Evolutionary conservation across 2,329 filamentous ascomycete genomes (phyloP).

Genomic region (Calonectria fujianensis): DNA sequence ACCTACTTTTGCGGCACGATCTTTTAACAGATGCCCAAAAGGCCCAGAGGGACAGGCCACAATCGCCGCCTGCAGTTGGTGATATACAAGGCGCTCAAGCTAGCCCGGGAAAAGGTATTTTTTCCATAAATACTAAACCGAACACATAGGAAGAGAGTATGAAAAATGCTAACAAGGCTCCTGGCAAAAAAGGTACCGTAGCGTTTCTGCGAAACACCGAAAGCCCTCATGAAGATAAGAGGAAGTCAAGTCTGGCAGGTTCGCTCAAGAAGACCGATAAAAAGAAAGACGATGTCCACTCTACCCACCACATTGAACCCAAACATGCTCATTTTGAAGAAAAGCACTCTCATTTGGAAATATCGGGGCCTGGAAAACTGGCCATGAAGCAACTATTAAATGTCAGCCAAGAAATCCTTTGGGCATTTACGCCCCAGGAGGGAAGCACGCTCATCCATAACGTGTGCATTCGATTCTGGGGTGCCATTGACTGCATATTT

Average conservation of each 20-base stretch:
- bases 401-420: constrained; percentile 28
- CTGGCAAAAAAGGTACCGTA: not conserved
- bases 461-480: constrained; percentile 48
- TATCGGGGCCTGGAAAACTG: not conserved
- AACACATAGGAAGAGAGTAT: not conserved
- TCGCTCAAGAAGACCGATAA: not conserved
- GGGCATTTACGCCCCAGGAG: constrained; percentile 28
- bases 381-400: not conserved
- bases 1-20: constrained; percentile 6
- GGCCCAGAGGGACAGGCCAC: not conserved
- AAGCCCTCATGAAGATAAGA: not conserved
- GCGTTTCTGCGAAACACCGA: not conserved
- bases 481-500: constrained; percentile 44
- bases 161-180: not conserved
- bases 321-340: not conserved
- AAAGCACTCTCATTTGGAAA: not conserved
- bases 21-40: not conserved
- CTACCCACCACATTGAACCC: not conserved
- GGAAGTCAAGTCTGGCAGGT: too few relatives aligned
- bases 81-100: not conserved
- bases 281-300: not conserved
- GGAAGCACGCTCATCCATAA: constrained; percentile 36
- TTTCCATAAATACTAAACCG: not conserved
- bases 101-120: too few relatives aligned
- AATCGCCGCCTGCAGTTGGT: not conserved